A percentile compares a stretch with the other conserved stretches of the same genome.
These are phyloP conservation scores for Gyrodon lividus DNA, from an alignment of 768 basidiomycete species.

Conservation along the genomic window DNA sequence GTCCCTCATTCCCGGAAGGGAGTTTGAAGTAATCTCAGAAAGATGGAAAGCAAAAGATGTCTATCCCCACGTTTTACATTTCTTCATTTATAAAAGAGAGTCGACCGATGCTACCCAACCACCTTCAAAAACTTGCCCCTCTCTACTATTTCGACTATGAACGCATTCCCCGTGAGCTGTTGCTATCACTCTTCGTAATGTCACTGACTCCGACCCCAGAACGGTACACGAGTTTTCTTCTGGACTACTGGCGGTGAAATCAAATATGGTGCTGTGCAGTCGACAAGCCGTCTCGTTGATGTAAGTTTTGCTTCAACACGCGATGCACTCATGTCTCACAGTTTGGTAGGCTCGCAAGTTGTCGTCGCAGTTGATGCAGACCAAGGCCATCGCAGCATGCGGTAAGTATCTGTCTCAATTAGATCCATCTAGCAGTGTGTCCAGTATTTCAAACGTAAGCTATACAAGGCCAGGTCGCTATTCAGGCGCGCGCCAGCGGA, in stretches of 20 bases:
- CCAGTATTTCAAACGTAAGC: slow-evolving; percentile 47
- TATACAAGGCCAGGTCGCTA: slow-evolving; percentile 25
- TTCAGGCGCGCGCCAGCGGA: too few species aligned
- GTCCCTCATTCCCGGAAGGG: slow-evolving; percentile 26
- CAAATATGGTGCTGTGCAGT: slow-evolving; percentile 58
- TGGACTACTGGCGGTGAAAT: slow-evolving; percentile 55
- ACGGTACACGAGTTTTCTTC: slow-evolving; percentile 68
- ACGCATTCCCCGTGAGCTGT: slow-evolving; percentile 57
- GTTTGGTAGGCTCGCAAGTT: slow-evolving; percentile 58
- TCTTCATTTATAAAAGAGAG: slow-evolving; percentile 25
- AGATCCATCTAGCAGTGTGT: slow-evolving; percentile 34
- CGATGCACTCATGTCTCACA: slow-evolving; percentile 5
- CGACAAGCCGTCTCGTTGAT: slow-evolving; percentile 53
- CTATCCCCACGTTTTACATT: slow-evolving; percentile 11
- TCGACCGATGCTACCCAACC: slow-evolving; percentile 18
- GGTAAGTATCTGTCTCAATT: slow-evolving; percentile 44
- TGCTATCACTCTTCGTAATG: slow-evolving; percentile 1
- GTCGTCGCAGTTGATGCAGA: slow-evolving; percentile 49
- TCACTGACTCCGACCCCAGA: slow-evolving; percentile 38
- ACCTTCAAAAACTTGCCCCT: slow-evolving; percentile 13
- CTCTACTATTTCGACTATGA: slow-evolving; percentile 72
- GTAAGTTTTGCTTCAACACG: slow-evolving; percentile 37
- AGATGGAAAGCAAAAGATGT: slow-evolving; percentile 17
- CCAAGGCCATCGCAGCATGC: slow-evolving; percentile 46
- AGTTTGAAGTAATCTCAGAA: slow-evolving; percentile 20